Evolutionary conservation across 208 protist genomes (phyloP).

Genomic region (Crithidia fasciculata): DNA sequence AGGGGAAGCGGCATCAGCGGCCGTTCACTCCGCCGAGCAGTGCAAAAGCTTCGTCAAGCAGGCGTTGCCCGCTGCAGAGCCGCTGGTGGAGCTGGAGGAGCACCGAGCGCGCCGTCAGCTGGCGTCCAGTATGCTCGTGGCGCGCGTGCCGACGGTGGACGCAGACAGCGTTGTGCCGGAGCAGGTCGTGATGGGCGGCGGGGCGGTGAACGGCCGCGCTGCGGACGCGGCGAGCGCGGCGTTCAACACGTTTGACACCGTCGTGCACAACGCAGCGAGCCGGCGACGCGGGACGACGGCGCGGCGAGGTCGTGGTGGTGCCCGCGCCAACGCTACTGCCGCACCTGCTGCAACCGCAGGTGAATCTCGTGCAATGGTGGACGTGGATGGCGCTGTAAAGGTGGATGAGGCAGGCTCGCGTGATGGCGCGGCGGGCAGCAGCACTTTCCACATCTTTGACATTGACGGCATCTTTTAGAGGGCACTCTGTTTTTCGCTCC

Average conservation of each 20-base stretch:
- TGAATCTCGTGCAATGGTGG: background rate
- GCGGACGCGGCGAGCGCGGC: conserved; percentile 3
- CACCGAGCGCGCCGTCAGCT: conserved; percentile 23
- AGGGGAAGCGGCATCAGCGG: background rate
- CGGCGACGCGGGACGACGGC: conserved; percentile 34
- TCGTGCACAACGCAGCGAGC: conserved; percentile 41
- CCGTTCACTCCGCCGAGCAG: background rate
- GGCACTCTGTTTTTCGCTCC: conserved; percentile 11
- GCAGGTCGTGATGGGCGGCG: conserved; percentile 30
- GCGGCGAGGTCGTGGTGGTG: conserved; percentile 2
- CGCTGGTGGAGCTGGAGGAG: conserved; percentile 48
- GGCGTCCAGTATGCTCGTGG: conserved; percentile 34
- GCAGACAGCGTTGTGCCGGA: conserved; percentile 51
- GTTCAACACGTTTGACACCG: conserved; percentile 74
- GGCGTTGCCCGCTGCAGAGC: conserved; percentile 25
- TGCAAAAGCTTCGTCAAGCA: conserved; percentile 41
- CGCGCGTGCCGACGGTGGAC: conserved; percentile 52
- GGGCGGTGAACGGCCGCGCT: background rate
- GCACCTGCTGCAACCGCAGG: background rate
- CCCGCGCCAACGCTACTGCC: background rate
- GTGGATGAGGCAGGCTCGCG: background rate
- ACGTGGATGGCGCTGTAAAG: conserved; percentile 5
- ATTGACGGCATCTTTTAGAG: conserved; percentile 74
- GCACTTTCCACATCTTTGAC: conserved; percentile 69
- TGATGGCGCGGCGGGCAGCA: background rate